Conservation (phyloP, 1,139 yeast species). For the Blastobotrys capitulatus region DNA sequence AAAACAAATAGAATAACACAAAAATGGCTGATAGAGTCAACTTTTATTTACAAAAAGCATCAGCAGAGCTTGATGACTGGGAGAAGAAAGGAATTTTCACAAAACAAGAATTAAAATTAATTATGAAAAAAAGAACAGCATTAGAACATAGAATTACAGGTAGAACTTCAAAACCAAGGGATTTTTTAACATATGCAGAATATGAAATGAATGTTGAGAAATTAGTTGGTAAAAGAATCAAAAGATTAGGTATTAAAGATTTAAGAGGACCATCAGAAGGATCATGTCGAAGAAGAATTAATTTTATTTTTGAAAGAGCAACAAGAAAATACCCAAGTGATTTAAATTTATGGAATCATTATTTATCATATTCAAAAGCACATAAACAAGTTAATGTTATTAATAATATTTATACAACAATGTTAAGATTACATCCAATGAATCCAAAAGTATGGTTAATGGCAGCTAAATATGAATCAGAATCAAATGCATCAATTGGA, state of each 20-base stretch:
- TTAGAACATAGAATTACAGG: constrained; percentile 88
- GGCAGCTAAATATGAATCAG: constrained; percentile 93
- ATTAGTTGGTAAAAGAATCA: constrained; percentile 65
- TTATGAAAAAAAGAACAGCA: constrained; percentile 92
- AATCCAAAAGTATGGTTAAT: constrained; percentile 88
- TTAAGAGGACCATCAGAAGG: constrained; percentile 52
- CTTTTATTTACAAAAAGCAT: constrained; percentile 74
- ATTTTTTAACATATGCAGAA: constrained; percentile 71
- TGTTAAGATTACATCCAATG: constrained; percentile 85
- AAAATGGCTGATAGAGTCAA: constrained; percentile 73
- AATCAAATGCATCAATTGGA: constrained; percentile 78
- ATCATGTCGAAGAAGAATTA: constrained; percentile 79
- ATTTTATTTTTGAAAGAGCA: constrained; percentile 81
- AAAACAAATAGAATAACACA: constrained; percentile 2
- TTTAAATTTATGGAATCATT: constrained; percentile 70
- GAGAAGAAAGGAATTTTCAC: constrained; percentile 70
- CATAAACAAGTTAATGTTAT: constrained; percentile 73
- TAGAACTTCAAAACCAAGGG: constrained; percentile 74
- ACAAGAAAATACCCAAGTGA: constrained; percentile 76
- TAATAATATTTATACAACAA: constrained; percentile 72
- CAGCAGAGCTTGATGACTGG: constrained; percentile 90
- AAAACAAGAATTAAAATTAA: constrained; percentile 66
- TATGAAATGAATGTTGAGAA: constrained; percentile 79
- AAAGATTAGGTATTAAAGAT: constrained; percentile 44
- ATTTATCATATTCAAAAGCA: constrained; percentile 66